Percentiles rank a stretch among this genome's conserved stretches.
phyloP scores from a whole-genome alignment of 2,329 filamentous ascomycete species.

The Colletotrichum shisoi region DNA sequence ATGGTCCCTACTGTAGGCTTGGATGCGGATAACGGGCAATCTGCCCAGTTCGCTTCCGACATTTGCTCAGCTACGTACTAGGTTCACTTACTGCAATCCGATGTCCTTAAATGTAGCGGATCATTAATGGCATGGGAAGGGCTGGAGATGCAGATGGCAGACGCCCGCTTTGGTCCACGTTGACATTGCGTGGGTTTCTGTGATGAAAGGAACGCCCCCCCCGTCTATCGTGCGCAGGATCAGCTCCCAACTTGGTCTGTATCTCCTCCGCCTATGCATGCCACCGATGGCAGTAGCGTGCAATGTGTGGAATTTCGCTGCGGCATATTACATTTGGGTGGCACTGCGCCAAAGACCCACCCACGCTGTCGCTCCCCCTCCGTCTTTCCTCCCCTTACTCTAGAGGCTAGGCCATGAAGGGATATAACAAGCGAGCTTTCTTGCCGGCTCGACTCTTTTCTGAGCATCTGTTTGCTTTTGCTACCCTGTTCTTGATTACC shows the following conservation, averaged over 20 bases:
- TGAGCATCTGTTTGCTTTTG: neutral
- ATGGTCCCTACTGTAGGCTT: neutral
- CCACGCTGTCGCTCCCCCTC: neutral
- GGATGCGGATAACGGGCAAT: too few species aligned
- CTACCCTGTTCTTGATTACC: neutral
- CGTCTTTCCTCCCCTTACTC: neutral
- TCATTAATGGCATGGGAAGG: neutral
- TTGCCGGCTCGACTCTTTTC: neutral
- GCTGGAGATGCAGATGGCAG: neutral
- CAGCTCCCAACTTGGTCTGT: neutral
- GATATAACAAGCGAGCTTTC: slow-evolving; percentile 27
- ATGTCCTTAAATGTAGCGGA: neutral
- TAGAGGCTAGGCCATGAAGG: slow-evolving; percentile 18
- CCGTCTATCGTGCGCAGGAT: neutral
- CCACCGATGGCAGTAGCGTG: neutral
- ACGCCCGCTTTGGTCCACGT: neutral
- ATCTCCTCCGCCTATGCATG: neutral
- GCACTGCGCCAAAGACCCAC: neutral
- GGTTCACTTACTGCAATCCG: neutral
- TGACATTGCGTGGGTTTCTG: neutral
- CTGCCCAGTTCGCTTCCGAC: neutral
- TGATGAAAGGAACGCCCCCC: neutral
- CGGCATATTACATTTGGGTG: neutral
- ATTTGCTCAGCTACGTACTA: neutral
- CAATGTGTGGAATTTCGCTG: neutral